phyloP scores from a whole-genome alignment of 805 yeast species.

The Wickerhamomyces bovis region DNA sequence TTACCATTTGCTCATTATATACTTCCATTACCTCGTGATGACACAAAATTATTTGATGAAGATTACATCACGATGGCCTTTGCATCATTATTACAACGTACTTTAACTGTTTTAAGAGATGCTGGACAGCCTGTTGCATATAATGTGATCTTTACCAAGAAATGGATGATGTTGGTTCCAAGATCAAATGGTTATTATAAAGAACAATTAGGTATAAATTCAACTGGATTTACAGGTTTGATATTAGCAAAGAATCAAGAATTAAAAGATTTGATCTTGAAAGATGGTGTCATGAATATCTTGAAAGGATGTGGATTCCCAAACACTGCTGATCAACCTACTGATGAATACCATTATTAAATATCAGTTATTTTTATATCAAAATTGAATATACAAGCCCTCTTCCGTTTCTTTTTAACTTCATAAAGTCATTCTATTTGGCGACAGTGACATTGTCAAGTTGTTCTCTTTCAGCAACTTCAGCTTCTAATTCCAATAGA shows the following conservation, averaged over 20 bases:
- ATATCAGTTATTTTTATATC: background rate
- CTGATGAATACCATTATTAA: slow-evolving; percentile 60
- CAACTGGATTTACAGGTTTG: slow-evolving; percentile 77
- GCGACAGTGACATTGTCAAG: slow-evolving; percentile 65
- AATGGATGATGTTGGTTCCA: slow-evolving; percentile 27
- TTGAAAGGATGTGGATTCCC: slow-evolving; percentile 64
- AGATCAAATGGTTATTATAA: slow-evolving; percentile 12
- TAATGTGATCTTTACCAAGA: slow-evolving; percentile 74
- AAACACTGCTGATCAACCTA: slow-evolving; percentile 46
- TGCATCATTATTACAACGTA: slow-evolving; percentile 64
- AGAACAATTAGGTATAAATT: slow-evolving; percentile 52
- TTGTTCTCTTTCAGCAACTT: slow-evolving; percentile 78
- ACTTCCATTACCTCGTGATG: slow-evolving; percentile 48
- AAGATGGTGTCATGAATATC: slow-evolving; percentile 43
- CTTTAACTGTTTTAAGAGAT: slow-evolving; percentile 60
- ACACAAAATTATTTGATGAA: slow-evolving; percentile 35
- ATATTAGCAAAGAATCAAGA: slow-evolving; percentile 67
- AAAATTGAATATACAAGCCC: background rate
- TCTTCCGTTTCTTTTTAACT: too few species aligned
- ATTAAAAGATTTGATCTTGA: slow-evolving; percentile 39
- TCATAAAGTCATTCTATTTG: slow-evolving; percentile 3
- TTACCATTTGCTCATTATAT: slow-evolving; percentile 80
- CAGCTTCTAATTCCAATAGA: slow-evolving; percentile 91
- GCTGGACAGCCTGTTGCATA: slow-evolving; percentile 50
- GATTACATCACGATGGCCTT: slow-evolving; percentile 64